Evolutionary conservation across 2,329 filamentous ascomycete species (phyloP).

Genomic region (Calcarisporium arbuscula): DNA sequence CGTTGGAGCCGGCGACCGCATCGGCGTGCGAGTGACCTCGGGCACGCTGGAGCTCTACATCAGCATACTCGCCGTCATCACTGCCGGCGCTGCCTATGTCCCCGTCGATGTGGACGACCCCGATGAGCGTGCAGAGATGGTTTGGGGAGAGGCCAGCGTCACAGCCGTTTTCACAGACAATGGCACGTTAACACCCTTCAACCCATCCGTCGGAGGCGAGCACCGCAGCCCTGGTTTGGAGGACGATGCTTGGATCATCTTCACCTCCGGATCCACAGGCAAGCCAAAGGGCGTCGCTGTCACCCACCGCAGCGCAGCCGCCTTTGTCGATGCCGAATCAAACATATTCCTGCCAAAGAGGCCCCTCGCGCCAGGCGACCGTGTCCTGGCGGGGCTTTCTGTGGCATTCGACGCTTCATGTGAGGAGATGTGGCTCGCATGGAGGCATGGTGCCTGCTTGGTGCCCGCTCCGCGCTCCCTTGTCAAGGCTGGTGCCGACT

Average conservation of each 20-base stretch:
- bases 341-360: slow-evolving; percentile 11
- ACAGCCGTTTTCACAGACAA: slow-evolving; percentile 12
- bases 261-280: slow-evolving; percentile 16
- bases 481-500: slow-evolving; percentile 15
- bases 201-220: slow-evolving; percentile 1
- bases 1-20: slow-evolving; percentile 11
- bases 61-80: slow-evolving; percentile 13
- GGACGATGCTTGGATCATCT: slow-evolving; percentile 18
- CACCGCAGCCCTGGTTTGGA: slow-evolving; percentile 7
- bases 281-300: slow-evolving; percentile 19
- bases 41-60: slow-evolving; percentile 14
- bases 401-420: slow-evolving; percentile 17
- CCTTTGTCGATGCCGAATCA: slow-evolving; percentile 18
- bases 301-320: slow-evolving; percentile 16
- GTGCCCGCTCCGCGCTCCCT: slow-evolving; percentile 15
- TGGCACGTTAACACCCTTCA: slow-evolving; percentile 8
- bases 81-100: slow-evolving; percentile 14
- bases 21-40: slow-evolving; percentile 14
- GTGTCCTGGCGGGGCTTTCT: slow-evolving; percentile 15
- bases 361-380: slow-evolving; percentile 15
- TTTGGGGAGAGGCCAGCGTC: slow-evolving; percentile 13
- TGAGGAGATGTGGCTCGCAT: slow-evolving; percentile 18
- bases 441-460: slow-evolving; percentile 15
- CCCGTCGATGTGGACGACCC: slow-evolving; percentile 17
- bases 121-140: slow-evolving; percentile 14